Conservation (phyloP, 1,139 yeast genomes). For the Protomyces arabidopsidicola region DNA sequence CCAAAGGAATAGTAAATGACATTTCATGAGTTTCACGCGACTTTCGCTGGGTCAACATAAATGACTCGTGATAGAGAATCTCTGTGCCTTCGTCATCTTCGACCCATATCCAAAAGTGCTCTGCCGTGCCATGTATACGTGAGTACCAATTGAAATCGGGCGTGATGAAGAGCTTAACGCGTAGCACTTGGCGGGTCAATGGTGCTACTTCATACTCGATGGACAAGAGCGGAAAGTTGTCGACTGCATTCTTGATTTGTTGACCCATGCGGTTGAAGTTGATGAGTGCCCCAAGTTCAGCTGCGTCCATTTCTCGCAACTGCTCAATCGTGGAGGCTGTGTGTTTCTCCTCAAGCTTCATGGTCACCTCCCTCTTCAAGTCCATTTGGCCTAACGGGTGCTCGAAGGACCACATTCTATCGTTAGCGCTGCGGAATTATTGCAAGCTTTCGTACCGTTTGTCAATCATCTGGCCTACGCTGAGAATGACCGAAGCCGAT, state of each 20-base stretch:
- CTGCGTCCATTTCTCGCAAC: slow-evolving; percentile 65
- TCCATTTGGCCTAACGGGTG: slow-evolving; percentile 90
- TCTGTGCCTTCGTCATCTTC: slow-evolving; percentile 67
- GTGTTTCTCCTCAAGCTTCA: slow-evolving; percentile 56
- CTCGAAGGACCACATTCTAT: slow-evolving; percentile 70
- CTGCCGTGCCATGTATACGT: slow-evolving; percentile 73
- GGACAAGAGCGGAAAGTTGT: slow-evolving; percentile 67
- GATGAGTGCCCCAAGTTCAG: slow-evolving; percentile 81
- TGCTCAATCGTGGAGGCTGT: slow-evolving; percentile 56
- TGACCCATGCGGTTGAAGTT: slow-evolving; percentile 75
- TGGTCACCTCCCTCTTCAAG: slow-evolving; percentile 60
- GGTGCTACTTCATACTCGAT: slow-evolving; percentile 86
- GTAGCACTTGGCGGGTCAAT: slow-evolving; percentile 76
- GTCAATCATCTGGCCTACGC: slow-evolving; percentile 72
- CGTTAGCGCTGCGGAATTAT: background rate
- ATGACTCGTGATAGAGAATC: slow-evolving; percentile 76
- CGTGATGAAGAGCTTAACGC: slow-evolving; percentile 64
- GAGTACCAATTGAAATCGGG: slow-evolving; percentile 86
- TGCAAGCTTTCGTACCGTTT: slow-evolving; percentile 43
- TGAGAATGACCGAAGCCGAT: slow-evolving; percentile 51
- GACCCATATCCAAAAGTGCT: slow-evolving; percentile 86
- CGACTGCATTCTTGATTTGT: slow-evolving; percentile 55
- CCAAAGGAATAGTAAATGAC: slow-evolving; percentile 87
- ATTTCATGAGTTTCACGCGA: slow-evolving; percentile 59
- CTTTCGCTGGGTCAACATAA: slow-evolving; percentile 60